Base-by-base conservation (phyloP, 2,329 filamentous ascomycete genomes). In the Aspergillus pseudonomiae region DNA sequence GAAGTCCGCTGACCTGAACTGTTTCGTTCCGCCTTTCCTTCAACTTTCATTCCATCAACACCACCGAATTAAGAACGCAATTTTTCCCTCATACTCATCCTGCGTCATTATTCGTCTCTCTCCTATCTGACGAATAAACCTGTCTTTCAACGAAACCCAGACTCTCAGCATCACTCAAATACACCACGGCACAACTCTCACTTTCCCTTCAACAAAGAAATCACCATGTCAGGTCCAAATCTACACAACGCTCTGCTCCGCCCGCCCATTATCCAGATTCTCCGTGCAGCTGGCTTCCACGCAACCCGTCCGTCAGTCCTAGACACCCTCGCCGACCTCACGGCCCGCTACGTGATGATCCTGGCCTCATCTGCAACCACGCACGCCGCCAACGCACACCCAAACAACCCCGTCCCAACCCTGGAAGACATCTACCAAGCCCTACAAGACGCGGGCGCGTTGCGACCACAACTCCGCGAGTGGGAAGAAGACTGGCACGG, bases 261-360 rank as follows among this genome's bases (percentile, higher is more conserved):
- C 48, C 94, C 94, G 2, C 89, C 90, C 55, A 88, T 97, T 65
- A 88, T 98, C 63, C 93, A 97, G 79, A 94, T 96, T 72, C 88
- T 98, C 58, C 93, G 94, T 74, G 92, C 94, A 34, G 90, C 93
- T 28, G 94, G 94, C 75, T 98, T 96, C 81, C 92, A 96, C 76
- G 85, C 90, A 48, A 91, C 93, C 57, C 89, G 89, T 60, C 89
- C 92, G 2, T 90, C 90, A 4, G 93, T 96, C 7, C 84, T 97
- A 62, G 94, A 98, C 79, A 89, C 91, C 11, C 78, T 97, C n/a
- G 91, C 93, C 16, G 93, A 97, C 78, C 85, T 98, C 9, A 89
- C 93, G 0, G 91, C 90, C 50, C 89, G 91, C 68, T 96, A 97
- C 78, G 82, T 98, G 63, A 82, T 88, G 26, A 81, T 92, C 4